Percentiles rank a stretch among this genome's conserved stretches.
phyloP scores from a whole-genome alignment of 495 filamentous ascomycete genomes.

The Amniculicola lignicola region DNA sequence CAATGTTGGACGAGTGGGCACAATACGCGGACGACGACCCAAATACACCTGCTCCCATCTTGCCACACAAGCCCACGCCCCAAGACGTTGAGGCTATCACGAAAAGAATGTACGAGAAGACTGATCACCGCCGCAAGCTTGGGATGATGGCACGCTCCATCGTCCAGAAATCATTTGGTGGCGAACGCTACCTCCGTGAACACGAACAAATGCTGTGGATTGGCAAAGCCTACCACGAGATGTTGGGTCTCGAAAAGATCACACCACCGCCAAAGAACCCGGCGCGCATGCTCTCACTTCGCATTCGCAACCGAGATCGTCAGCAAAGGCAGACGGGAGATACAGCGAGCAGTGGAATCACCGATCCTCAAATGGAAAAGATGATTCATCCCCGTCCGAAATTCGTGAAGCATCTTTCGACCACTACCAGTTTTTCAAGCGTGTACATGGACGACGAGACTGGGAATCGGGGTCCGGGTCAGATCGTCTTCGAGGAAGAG shows the following conservation, averaged over 20 bases:
- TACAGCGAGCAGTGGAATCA: constrained; percentile 12
- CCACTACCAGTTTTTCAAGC: constrained; percentile 26
- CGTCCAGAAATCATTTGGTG: constrained; percentile 60
- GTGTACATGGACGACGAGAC: constrained; percentile 30
- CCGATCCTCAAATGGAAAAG: constrained; percentile 33
- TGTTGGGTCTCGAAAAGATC: constrained; percentile 19
- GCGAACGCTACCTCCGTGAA: constrained; percentile 62
- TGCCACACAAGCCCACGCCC: constrained; percentile 50
- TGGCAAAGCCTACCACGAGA: constrained; percentile 45
- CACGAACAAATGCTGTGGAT: constrained; percentile 71
- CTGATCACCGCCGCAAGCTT: constrained; percentile 53
- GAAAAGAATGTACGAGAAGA: constrained; percentile 62
- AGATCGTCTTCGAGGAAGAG: neutral
- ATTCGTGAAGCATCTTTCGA: constrained; percentile 16
- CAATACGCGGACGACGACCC: constrained; percentile 51
- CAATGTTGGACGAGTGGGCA: constrained; percentile 59
- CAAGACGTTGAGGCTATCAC: constrained; percentile 55
- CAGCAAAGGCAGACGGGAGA: neutral
- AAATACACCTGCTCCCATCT: constrained; percentile 43
- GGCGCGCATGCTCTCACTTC: constrained; percentile 24
- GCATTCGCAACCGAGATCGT: too few species aligned
- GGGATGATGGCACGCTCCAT: constrained; percentile 60
- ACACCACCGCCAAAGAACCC: constrained; percentile 18
- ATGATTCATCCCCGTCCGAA: constrained; percentile 33
- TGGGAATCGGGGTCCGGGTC: constrained; percentile 1